These are phyloP conservation scores for Silene vulgaris DNA, from an alignment of 179 eudicot species.

Conservation along the genomic window DNA sequence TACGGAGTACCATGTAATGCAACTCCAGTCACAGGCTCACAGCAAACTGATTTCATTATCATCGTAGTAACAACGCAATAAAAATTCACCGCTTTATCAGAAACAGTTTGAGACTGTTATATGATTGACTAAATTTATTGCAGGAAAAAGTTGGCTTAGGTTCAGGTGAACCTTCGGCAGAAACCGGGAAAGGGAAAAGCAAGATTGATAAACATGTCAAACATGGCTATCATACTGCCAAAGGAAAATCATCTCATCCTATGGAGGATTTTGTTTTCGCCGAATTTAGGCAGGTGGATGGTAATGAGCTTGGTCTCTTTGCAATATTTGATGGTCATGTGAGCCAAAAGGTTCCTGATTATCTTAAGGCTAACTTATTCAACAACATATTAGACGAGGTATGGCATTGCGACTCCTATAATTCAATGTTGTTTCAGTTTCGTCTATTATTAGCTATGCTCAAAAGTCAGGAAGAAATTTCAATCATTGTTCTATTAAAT, in stretches of 20 bases:
- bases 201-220: constrained; percentile 36
- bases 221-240: constrained; percentile 42
- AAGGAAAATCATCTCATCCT: constrained; percentile 66
- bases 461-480: too few relatives aligned
- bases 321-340: constrained; percentile 77
- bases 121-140: background rate
- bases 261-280: constrained; percentile 87
- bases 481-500: too few relatives aligned
- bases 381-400: constrained; percentile 64
- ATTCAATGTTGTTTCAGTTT: background rate
- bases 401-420: background rate
- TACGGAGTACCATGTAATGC: too few relatives aligned
- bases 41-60: too few relatives aligned
- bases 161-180: constrained; percentile 26
- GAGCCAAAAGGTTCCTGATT: constrained; percentile 61
- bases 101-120: background rate
- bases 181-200: constrained; percentile 42
- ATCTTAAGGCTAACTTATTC: constrained; percentile 54
- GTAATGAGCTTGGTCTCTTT: constrained; percentile 68
- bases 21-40: too few relatives aligned
- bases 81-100: background rate
- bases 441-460: too few relatives aligned
- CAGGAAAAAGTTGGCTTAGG: constrained; percentile 44
- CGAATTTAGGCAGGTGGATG: constrained; percentile 41
- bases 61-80: too few relatives aligned